These are phyloP conservation scores for Cocos nucifera DNA, from an alignment of 176 grass and related monocot species.

Conservation along the genomic window DNA sequence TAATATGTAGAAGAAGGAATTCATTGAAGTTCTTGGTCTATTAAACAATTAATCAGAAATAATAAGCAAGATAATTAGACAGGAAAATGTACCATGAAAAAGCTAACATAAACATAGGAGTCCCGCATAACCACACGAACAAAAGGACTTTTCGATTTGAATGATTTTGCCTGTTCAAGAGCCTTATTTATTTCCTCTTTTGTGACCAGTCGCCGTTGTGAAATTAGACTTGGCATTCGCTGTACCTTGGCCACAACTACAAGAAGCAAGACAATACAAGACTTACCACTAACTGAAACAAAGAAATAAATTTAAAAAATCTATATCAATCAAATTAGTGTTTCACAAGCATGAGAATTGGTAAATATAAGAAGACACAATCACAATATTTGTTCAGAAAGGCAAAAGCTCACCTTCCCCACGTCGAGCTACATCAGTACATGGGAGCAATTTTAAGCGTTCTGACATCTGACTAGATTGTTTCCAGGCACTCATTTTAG, in stretches of 20 bases:
- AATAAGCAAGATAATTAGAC: conserved; percentile 1
- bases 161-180: conserved; percentile 45
- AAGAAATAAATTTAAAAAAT: too few relatives aligned
- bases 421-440: conserved; percentile 11
- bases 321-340: too few relatives aligned
- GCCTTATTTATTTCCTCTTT: conserved; percentile 47
- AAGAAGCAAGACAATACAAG: conserved; percentile 2
- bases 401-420: conserved; percentile 34
- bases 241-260: conserved; percentile 31
- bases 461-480: conserved; percentile 12
- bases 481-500: background rate
- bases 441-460: conserved; percentile 13
- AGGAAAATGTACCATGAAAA: conserved; percentile 67
- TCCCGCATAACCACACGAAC: conserved; percentile 49
- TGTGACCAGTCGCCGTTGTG: conserved; percentile 54
- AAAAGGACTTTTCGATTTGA: conserved; percentile 63
- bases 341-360: too few relatives aligned
- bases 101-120: conserved; percentile 67
- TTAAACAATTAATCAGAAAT: conserved; percentile 4
- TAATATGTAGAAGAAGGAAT: too few relatives aligned
- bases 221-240: conserved; percentile 41
- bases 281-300: too few relatives aligned
- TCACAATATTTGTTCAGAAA: background rate
- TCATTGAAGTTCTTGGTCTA: background rate
- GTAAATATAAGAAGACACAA: too few relatives aligned